A percentile compares a stretch with the other conserved stretches of the same genome.
Evolutionary conservation across 176 grass and related monocot genomes (phyloP).

Genomic region (Rhynchospora breviuscula): DNA sequence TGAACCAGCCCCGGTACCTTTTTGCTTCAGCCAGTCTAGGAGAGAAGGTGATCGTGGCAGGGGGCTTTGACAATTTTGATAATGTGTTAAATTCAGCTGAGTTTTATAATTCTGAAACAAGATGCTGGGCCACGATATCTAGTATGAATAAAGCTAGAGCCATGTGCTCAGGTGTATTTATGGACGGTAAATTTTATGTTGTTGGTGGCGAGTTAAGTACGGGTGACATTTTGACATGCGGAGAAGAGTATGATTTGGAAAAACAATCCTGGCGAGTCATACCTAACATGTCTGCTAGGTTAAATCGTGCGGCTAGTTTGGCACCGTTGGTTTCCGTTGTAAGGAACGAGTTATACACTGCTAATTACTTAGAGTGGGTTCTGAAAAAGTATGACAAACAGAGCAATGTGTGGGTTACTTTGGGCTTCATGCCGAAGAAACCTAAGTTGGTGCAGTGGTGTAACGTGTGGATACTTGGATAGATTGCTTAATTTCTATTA

Average conservation of each 20-base stretch:
- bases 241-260: conserved; percentile 63
- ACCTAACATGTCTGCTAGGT: conserved; percentile 56
- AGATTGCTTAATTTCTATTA: conserved; percentile 66
- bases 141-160: conserved; percentile 53
- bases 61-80: conserved; percentile 36
- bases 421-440: conserved; percentile 53
- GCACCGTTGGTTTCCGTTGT: conserved; percentile 70
- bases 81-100: conserved; percentile 56
- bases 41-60: conserved; percentile 65
- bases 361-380: conserved; percentile 50
- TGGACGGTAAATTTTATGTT: conserved; percentile 74
- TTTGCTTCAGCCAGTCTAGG: conserved; percentile 69
- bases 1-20: conserved; percentile 46
- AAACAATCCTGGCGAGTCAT: conserved; percentile 46
- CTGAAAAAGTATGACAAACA: conserved; percentile 68
- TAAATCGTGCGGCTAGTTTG: conserved; percentile 42
- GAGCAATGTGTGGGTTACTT: conserved; percentile 62
- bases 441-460: conserved; percentile 54
- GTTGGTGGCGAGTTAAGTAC: conserved; percentile 50
- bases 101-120: conserved; percentile 62
- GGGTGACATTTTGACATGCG: conserved; percentile 47
- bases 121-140: conserved; percentile 47
- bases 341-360: conserved; percentile 64
- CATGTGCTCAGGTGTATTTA: conserved; percentile 66
- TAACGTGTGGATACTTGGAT: conserved; percentile 63